Percentiles rank a stretch among this genome's conserved stretches.
Evolutionary conservation across 208 protist species (phyloP).

Genomic region (Hexamita inflata): DNA sequence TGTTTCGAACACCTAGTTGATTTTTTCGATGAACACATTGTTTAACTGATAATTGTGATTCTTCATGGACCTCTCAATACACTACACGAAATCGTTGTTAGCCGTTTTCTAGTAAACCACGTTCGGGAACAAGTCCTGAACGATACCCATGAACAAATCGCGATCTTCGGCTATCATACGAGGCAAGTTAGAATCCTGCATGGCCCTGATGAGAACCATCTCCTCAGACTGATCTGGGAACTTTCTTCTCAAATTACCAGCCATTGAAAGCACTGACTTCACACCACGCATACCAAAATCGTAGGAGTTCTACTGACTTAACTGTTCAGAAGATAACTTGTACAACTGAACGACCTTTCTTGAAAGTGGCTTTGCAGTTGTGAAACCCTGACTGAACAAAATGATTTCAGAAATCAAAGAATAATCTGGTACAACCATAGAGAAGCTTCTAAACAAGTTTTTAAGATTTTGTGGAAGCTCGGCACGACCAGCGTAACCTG

Average conservation of each 20-base stretch:
- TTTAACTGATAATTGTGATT: slow-evolving; percentile 52
- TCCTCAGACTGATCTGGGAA: slow-evolving; percentile 58
- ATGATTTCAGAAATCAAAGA: slow-evolving; percentile 56
- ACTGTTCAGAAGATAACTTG: slow-evolving; percentile 51
- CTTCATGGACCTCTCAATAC: slow-evolving; percentile 67
- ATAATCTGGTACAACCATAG: slow-evolving; percentile 70
- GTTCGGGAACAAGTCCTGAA: slow-evolving; percentile 87
- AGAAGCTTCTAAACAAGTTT: slow-evolving; percentile 88
- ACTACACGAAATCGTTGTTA: slow-evolving; percentile 68
- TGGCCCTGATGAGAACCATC: slow-evolving; percentile 84
- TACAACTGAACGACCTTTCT: slow-evolving; percentile 51
- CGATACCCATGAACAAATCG: slow-evolving; percentile 85
- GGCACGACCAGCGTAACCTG: slow-evolving; percentile 57
- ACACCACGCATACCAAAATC: slow-evolving; percentile 59
- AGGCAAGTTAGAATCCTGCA: slow-evolving; percentile 87
- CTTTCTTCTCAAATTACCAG: slow-evolving; percentile 28
- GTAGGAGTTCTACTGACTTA: slow-evolving; percentile 59
- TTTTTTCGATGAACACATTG: slow-evolving; percentile 56
- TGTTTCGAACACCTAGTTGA: slow-evolving; percentile 77
- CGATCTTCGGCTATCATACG: slow-evolving; percentile 93
- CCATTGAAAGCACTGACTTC: slow-evolving; percentile 53
- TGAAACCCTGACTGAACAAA: slow-evolving; percentile 69
- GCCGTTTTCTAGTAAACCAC: too few species aligned
- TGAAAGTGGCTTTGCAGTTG: slow-evolving; percentile 63
- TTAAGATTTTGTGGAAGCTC: slow-evolving; percentile 88